These are phyloP conservation scores for Zygoascus meyerae DNA, from an alignment of 1,139 yeast species.

Conservation along the genomic window DNA sequence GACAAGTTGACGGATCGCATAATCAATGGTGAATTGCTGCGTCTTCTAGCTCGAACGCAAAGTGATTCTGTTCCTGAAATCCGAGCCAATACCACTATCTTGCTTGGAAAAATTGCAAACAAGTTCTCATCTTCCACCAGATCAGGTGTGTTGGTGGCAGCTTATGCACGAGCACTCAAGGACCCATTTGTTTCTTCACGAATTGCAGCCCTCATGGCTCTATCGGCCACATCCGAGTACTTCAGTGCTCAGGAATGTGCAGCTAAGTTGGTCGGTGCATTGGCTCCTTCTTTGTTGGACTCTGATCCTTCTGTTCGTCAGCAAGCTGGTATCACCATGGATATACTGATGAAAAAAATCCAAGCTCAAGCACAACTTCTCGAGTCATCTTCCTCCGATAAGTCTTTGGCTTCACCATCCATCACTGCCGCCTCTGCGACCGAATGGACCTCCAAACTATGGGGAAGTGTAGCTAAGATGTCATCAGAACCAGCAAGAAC, in stretches of 20 bases:
- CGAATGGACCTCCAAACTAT: slow-evolving; percentile 8
- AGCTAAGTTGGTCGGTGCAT: slow-evolving; percentile 73
- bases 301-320: slow-evolving; percentile 59
- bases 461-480: not conserved
- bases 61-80: slow-evolving; percentile 79
- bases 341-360: slow-evolving; percentile 57
- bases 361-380: slow-evolving; percentile 55
- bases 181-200: slow-evolving; percentile 78
- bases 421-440: slow-evolving; percentile 1
- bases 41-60: slow-evolving; percentile 81
- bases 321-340: slow-evolving; percentile 66
- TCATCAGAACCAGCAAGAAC: slow-evolving; percentile 7
- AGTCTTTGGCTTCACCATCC: not conserved
- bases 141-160: slow-evolving; percentile 68
- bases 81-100: slow-evolving; percentile 76
- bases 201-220: slow-evolving; percentile 70
- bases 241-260: slow-evolving; percentile 76
- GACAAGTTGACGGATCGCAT: slow-evolving; percentile 71
- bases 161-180: slow-evolving; percentile 73
- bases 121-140: slow-evolving; percentile 45
- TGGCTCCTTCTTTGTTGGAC: slow-evolving; percentile 81
- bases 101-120: slow-evolving; percentile 65
- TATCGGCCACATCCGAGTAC: slow-evolving; percentile 56
- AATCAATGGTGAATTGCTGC: slow-evolving; percentile 75
- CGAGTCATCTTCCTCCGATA: slow-evolving; percentile 1